Conservation (phyloP, 2,329 filamentous ascomycete genomes). For the Fusarium bactridioides region DNA sequence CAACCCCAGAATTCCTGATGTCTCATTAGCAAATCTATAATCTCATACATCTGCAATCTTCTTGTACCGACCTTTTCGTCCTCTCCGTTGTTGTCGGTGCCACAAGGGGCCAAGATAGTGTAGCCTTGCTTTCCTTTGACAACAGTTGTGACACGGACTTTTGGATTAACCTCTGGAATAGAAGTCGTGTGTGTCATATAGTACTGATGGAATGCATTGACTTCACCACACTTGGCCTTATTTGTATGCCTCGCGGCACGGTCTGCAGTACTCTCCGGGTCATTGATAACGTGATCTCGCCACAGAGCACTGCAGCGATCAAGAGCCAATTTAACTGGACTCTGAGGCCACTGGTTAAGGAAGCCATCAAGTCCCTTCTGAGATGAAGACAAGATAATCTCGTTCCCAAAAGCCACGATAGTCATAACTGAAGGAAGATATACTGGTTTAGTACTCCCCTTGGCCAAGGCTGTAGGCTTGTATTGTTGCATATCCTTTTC, state of each 20-base stretch:
- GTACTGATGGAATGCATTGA: background rate
- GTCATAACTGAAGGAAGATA: background rate
- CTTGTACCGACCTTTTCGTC: background rate
- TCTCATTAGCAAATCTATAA: background rate
- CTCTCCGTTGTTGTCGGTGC: background rate
- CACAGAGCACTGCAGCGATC: background rate
- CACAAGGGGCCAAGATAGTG: background rate
- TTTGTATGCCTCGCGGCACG: background rate
- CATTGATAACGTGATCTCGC: background rate
- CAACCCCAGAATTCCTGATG: background rate
- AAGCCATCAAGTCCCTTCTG: background rate
- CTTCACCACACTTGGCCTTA: background rate
- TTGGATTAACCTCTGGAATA: background rate
- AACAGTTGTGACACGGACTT: background rate
- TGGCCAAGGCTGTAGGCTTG: background rate
- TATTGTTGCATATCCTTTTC: background rate
- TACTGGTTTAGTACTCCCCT: background rate
- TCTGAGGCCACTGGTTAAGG: background rate
- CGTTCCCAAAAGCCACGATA: background rate
- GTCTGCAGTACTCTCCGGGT: background rate
- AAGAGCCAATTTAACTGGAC: background rate
- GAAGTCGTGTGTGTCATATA: background rate
- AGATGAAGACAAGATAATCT: background rate
- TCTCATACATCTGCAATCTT: background rate
- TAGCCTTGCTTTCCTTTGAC: background rate